These are phyloP conservation scores for Odonthalia washingtoniensis DNA, from an alignment of 31 red algal species.

Conservation along the genomic window DNA sequence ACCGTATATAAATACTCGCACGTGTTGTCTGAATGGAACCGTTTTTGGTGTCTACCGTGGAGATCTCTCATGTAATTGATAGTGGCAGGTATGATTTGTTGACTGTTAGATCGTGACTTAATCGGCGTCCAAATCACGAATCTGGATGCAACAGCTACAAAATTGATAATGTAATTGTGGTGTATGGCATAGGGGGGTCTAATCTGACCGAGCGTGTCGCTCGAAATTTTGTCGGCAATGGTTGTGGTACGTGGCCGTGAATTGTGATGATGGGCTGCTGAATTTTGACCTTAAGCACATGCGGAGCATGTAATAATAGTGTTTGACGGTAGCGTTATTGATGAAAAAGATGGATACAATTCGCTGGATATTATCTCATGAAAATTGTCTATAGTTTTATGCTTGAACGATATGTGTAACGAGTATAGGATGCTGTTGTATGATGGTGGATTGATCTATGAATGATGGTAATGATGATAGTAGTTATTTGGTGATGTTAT, in stretches of 20 bases:
- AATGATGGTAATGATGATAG: no score
- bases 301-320: background rate
- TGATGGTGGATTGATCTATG: no score
- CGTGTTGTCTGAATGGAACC: background rate
- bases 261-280: background rate
- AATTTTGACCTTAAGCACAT: background rate
- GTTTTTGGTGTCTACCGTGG: background rate
- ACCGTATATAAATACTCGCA: background rate
- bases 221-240: background rate
- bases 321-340: background rate
- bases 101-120: background rate
- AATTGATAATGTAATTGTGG: background rate
- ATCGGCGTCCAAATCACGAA: background rate
- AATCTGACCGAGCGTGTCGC: background rate
- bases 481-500: no score
- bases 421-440: no score
- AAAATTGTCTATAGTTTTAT: background rate
- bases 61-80: background rate
- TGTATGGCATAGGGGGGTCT: no score
- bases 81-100: background rate
- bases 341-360: background rate
- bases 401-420: background rate
- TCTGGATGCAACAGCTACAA: no score
- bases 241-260: background rate
- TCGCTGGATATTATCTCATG: background rate